Base-by-base conservation (phyloP, 441 rosid species). In the Cnidoscolus chayamansa region DNA sequence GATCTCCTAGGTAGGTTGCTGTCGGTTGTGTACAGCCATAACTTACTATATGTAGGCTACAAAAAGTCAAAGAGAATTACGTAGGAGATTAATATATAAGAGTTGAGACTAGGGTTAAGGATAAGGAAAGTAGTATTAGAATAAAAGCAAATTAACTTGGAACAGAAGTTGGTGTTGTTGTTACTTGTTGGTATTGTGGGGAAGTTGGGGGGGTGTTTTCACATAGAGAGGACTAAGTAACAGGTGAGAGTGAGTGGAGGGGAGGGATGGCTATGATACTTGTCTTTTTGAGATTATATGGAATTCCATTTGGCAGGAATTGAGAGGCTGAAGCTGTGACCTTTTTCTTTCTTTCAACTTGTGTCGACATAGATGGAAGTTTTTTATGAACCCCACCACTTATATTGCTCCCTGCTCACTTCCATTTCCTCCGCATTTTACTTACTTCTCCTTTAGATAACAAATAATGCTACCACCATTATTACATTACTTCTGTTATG, bases 311-410 rank as follows among this genome's bases (percentile, higher is more conserved):
- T 71, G 88, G 77, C 75, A 83, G 68, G 86, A 83, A 81, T 77
- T 80, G 79, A 80, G 74, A 79, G 86, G 77, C 25, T 25, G 25
- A 25, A 25, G 25, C 25, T 25, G 25, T 25, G 25, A 25, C 25
- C 25, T 25, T 25, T 69, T 78, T 78, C 74, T 77, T 77, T 59
- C 74, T 77, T 74, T 82, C 84, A 77, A 74, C 84, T 79, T 72
- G 83, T 69, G 19, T 70, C n/a, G 69, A 69, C 73, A 84, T 85
- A 87, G 80, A 85, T 74, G 81, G 25, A 25, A 25, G 25, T 25
- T 75, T 85, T 81, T 82, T 74, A 80, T 80, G 78, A 76, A 76
- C 85, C 86, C 85, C 89, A 81, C 89, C 86, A 81, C 86, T 85
- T 84, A 84, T 85, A 85, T 84, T 86, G 72, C 86, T 68, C 64